Percentiles rank a stretch among this genome's conserved stretches.
Evolutionary conservation across 2,329 filamentous ascomycete species (phyloP).

Genomic region (Aspergillus uvarum): DNA sequence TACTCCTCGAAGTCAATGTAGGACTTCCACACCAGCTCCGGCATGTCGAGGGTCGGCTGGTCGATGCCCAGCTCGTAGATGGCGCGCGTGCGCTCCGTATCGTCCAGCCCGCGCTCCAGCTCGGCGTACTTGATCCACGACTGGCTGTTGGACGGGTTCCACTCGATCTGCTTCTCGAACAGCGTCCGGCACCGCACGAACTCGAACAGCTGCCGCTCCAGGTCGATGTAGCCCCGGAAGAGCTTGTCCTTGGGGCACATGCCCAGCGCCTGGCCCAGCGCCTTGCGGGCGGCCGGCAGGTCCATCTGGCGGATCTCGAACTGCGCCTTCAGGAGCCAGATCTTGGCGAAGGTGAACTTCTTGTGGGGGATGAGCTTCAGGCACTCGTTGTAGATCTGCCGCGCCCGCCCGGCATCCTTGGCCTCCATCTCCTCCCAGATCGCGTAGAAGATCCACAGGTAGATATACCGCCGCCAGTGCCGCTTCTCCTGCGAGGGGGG

Average conservation of each 20-base stretch:
- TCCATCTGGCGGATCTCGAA: constrained; percentile 89
- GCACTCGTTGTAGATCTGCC: constrained; percentile 88
- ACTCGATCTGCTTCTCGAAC: constrained; percentile 92
- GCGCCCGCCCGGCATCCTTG: constrained; percentile 72
- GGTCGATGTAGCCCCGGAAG: constrained; percentile 88
- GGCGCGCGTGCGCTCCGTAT: constrained; percentile 79
- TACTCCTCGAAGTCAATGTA: constrained; percentile 99
- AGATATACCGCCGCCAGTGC: constrained; percentile 96
- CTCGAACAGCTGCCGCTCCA: constrained; percentile 92
- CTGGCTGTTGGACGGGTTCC: constrained; percentile 84
- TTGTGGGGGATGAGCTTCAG: constrained; percentile 88
- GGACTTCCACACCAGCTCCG: constrained; percentile 93
- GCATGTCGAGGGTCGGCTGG: constrained; percentile 89
- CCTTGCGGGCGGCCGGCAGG: constrained; percentile 77
- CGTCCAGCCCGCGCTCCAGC: constrained; percentile 86
- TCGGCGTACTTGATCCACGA: constrained; percentile 97
- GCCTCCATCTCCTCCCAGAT: constrained; percentile 89
- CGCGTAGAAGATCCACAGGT: constrained; percentile 97
- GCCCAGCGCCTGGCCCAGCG: constrained; percentile 83
- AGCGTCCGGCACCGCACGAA: constrained; percentile 87
- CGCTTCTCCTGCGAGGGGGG: constrained; percentile 95
- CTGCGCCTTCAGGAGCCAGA: constrained; percentile 91
- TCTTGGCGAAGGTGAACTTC: constrained; percentile 94
- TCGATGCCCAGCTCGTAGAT: constrained; percentile 89
- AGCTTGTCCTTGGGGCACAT: constrained; percentile 95